Evolutionary conservation across 2,329 filamentous ascomycete species (phyloP).

Genomic region (Microthyrium microscopicum): DNA sequence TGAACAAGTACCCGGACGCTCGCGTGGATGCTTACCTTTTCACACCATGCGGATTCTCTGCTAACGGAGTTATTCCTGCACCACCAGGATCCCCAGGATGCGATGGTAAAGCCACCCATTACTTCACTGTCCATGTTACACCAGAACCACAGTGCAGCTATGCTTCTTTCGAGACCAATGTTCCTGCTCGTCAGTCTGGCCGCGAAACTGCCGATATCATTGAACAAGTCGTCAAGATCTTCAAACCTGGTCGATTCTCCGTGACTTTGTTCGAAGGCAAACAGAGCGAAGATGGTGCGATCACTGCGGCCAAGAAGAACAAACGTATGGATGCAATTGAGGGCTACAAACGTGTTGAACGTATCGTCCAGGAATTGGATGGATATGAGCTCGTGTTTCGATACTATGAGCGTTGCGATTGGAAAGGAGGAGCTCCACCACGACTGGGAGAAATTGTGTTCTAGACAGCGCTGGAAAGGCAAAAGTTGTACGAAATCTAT

Average conservation of each 20-base stretch:
- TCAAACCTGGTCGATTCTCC: constrained; percentile 94
- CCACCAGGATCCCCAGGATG: constrained; percentile 33
- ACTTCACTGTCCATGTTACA: constrained; percentile 97
- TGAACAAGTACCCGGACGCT: constrained; percentile 74
- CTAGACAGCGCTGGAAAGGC: too few relatives aligned
- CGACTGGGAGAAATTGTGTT: constrained; percentile 37
- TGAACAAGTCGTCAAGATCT: constrained; percentile 86
- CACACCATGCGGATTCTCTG: constrained; percentile 90
- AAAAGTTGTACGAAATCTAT: too few relatives aligned
- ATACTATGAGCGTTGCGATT: constrained; percentile 87
- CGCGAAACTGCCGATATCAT: constrained; percentile 82
- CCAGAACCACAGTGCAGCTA: constrained; percentile 95
- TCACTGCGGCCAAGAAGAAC: constrained; percentile 28
- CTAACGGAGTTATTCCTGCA: constrained; percentile 85
- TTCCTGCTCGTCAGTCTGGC: constrained; percentile 74
- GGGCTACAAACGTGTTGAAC: constrained; percentile 79
- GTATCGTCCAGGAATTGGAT: constrained; percentile 93
- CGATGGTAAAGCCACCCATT: constrained; percentile 42
- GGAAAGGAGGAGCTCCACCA: constrained; percentile 47
- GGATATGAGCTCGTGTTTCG: constrained; percentile 94
- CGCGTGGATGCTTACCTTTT: constrained; percentile 94
- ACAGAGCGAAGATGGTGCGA: constrained; percentile 24
- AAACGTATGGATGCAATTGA: constrained; percentile 57
- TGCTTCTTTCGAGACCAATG: constrained; percentile 96
- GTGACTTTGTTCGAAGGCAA: constrained; percentile 94